These are phyloP conservation scores for Marsdenia floribunda DNA, from an alignment of 257 asterid species.

Conservation along the genomic window DNA sequence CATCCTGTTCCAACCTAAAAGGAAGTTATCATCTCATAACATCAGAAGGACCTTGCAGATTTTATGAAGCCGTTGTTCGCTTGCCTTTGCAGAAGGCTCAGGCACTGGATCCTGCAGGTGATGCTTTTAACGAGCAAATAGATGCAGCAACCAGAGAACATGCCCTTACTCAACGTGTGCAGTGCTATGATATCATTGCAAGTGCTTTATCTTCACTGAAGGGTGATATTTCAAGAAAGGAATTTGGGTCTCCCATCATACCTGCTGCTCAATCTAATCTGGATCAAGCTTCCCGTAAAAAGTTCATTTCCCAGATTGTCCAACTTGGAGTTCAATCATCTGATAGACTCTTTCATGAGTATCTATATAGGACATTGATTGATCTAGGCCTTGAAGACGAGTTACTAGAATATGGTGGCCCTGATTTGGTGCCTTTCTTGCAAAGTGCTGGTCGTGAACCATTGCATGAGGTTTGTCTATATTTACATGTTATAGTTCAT, in stretches of 20 bases:
- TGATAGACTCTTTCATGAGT: slow-evolving; percentile 79
- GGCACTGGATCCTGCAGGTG: slow-evolving; percentile 83
- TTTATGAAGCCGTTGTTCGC: slow-evolving; percentile 92
- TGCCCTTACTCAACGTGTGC: slow-evolving; percentile 79
- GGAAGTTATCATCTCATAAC: slow-evolving; percentile 18
- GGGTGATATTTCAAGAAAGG: slow-evolving; percentile 58
- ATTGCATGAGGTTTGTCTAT: slow-evolving; percentile 51
- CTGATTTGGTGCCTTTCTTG: slow-evolving; percentile 90
- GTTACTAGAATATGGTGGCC: slow-evolving; percentile 86
- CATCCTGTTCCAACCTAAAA: not conserved
- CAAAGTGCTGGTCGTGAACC: slow-evolving; percentile 85
- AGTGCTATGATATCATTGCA: slow-evolving; percentile 77
- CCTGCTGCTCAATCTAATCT: slow-evolving; percentile 66
- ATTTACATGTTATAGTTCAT: not conserved
- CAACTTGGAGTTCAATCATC: slow-evolving; percentile 95
- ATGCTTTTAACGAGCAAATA: slow-evolving; percentile 79
- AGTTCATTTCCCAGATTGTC: slow-evolving; percentile 76
- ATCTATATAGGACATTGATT: slow-evolving; percentile 69
- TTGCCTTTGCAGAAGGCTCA: slow-evolving; percentile 94
- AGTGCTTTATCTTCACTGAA: slow-evolving; percentile 70
- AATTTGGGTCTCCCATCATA: slow-evolving; percentile 85
- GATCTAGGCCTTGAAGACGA: slow-evolving; percentile 90
- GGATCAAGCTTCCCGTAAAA: slow-evolving; percentile 72
- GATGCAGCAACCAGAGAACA: slow-evolving; percentile 67
- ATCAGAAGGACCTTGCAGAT: slow-evolving; percentile 46